Percentiles rank a stretch among this genome's conserved stretches.
phyloP scores from a whole-genome alignment of 192 early-diverging fungal species.

The Entomortierella parvispora region DNA sequence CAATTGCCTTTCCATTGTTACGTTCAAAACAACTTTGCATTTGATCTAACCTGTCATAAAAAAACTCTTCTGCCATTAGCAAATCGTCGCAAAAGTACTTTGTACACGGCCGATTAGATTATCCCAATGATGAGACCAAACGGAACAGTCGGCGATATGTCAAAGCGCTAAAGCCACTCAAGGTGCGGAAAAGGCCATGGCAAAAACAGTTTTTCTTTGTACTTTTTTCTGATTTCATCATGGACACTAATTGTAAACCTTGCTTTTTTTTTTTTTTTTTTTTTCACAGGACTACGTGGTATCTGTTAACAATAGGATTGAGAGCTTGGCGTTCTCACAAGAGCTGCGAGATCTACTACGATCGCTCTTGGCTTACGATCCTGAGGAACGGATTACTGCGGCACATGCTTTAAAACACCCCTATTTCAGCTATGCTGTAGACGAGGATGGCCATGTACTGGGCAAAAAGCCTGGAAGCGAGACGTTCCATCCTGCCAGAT shows the following conservation, averaged over 20 bases:
- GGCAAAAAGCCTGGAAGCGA: slow-evolving; percentile 5
- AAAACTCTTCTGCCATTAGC: slow-evolving; percentile 24
- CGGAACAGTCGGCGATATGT: slow-evolving; percentile 69
- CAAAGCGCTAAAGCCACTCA: slow-evolving; percentile 62
- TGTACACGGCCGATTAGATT: slow-evolving; percentile 57
- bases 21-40: too few species aligned
- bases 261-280: not conserved
- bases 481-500: not conserved
- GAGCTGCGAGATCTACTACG: slow-evolving; percentile 77
- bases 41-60: too few species aligned
- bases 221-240: not conserved
- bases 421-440: slow-evolving; percentile 77
- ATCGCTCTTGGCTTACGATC: slow-evolving; percentile 83
- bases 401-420: slow-evolving; percentile 86
- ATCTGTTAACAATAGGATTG: slow-evolving; percentile 54
- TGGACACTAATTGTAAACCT: not conserved
- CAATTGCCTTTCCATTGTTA: not conserved
- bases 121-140: slow-evolving; percentile 66
- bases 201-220: too few species aligned
- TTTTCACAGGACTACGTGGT: slow-evolving; percentile 30
- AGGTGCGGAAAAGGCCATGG: too few species aligned
- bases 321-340: slow-evolving; percentile 56
- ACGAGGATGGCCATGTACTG: slow-evolving; percentile 48
- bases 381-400: slow-evolving; percentile 82
- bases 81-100: slow-evolving; percentile 65